phyloP scores from a whole-genome alignment of 495 filamentous ascomycete genomes.

The Aspergillus bridgeri region DNA sequence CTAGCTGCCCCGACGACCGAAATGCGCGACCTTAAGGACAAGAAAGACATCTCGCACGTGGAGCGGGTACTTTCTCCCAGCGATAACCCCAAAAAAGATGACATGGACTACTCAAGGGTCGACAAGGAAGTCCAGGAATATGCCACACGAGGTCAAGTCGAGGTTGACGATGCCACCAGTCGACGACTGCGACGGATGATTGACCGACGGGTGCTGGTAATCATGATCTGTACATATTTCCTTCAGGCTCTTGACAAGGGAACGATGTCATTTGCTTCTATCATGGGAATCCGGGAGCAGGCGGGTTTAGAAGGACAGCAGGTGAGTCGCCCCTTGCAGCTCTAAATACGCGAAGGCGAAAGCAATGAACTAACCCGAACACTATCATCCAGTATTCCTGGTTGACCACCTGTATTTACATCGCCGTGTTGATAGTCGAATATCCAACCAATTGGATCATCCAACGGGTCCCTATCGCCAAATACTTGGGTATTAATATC shows the following conservation, averaged over 20 bases:
- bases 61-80: conserved; percentile 42
- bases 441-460: conserved; percentile 58
- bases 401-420: conserved; percentile 53
- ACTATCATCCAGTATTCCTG: conserved; percentile 43
- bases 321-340: conserved; percentile 14
- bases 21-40: conserved; percentile 1
- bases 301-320: conserved; percentile 51
- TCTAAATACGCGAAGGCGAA: background rate
- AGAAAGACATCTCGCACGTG: conserved; percentile 46
- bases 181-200: conserved; percentile 51
- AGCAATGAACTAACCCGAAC: background rate
- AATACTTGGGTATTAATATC: conserved; percentile 61
- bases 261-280: conserved; percentile 64
- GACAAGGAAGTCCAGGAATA: conserved; percentile 66
- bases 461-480: conserved; percentile 57
- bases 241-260: conserved; percentile 72
- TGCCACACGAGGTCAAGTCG: conserved; percentile 43
- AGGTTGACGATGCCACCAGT: conserved; percentile 54
- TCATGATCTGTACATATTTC: conserved; percentile 57
- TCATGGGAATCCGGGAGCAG: conserved; percentile 63
- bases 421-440: conserved; percentile 52
- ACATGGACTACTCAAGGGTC: conserved; percentile 50
- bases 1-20: background rate
- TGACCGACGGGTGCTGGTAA: conserved; percentile 50
- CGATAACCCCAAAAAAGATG: conserved; percentile 43